Evolutionary conservation across 768 basidiomycete species (phyloP), one percentile per base, ranked within the genome.

Genomic region (Trichaptum fuscoviolaceum): DNA sequence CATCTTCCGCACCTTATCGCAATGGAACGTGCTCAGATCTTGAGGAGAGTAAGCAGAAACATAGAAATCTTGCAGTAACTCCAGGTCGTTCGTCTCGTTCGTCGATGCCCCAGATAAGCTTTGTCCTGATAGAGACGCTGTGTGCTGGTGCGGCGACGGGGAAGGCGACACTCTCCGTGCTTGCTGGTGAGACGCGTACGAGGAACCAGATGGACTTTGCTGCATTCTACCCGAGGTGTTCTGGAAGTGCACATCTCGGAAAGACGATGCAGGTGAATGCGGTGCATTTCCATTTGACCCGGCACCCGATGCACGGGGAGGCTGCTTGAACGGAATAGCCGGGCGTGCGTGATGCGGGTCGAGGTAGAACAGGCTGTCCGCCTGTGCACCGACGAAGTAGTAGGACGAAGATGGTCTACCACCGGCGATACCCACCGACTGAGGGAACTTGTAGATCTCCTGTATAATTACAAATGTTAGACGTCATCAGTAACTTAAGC

Each of bases 1-100:
- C 92, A 99, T 96, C 85, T 96, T 98, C 73, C 94, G 83, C 52
- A 99, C 90, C 20, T 90, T 87, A n/a, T 99, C 97, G 75, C 95
- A 95, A 76, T 99, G 97, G 81, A 95, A 99, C 15, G 93, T 96
- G 72, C 85, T 85, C 35, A 98, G 79, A 73, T 96, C 93, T 5
- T 81, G 68, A 2, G 84, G 77, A 1, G 84, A 79, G 75, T 98
- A 99, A 10, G 95, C 90, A 0, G 81, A 83, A 24, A 84, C 85
- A 67, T 89, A 93, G 71, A 91, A 88, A 63, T 84, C 77, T 67
- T 88, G 84, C 8, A 85, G 42, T 0, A 79, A 73, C 65, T 89
- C 80, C 65, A 79, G 71, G 61, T 77, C 78, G 25, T 62, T 6
- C 18, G 58, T 26, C 63, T 61, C 30, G 52, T 34, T 9, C 34